A percentile compares a stretch with the other conserved stretches of the same genome.
Conservation (phyloP, 2,329 filamentous ascomycete species). For the Fusarium camptoceras region DNA sequence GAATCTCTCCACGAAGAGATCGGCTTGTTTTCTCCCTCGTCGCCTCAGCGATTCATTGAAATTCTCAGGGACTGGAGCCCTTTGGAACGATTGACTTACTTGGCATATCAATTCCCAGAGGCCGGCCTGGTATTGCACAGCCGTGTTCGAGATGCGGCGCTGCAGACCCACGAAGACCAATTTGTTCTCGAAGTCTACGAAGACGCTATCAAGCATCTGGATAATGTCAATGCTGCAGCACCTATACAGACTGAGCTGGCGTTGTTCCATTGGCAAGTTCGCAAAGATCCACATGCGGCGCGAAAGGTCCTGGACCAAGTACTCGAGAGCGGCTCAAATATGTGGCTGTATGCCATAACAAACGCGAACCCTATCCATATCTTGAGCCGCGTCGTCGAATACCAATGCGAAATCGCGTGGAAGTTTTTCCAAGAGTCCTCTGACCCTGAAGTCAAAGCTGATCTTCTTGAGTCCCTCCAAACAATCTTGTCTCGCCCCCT, state of each 20-base stretch:
- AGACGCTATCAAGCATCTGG: slow-evolving; percentile 40
- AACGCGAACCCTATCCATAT: rapidly evolving
- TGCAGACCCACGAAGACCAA: slow-evolving; percentile 27
- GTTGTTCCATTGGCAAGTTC: slow-evolving; percentile 27
- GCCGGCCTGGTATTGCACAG: neutral
- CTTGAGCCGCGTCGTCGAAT: neutral
- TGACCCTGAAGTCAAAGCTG: neutral
- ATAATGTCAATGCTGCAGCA: slow-evolving; percentile 44
- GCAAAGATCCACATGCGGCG: slow-evolving; percentile 25
- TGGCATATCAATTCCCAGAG: slow-evolving; percentile 39
- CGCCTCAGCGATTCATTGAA: neutral
- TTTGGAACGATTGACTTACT: slow-evolving; percentile 45
- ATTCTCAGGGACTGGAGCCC: slow-evolving; percentile 43
- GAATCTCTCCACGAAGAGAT: slow-evolving; percentile 6
- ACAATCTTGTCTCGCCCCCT: neutral
- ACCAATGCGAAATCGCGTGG: slow-evolving; percentile 1
- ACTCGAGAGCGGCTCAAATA: slow-evolving; percentile 17
- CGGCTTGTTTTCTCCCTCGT: neutral
- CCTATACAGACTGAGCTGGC: slow-evolving; percentile 42
- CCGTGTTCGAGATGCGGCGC: slow-evolving; percentile 31
- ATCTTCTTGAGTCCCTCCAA: neutral
- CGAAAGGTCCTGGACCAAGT: slow-evolving; percentile 38
- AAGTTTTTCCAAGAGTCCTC: slow-evolving; percentile 13
- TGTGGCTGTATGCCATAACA: rapidly evolving
- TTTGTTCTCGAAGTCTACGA: slow-evolving; percentile 44